Conservation (phyloP, 345 rosid genomes). For the Pistacia vera region DNA sequence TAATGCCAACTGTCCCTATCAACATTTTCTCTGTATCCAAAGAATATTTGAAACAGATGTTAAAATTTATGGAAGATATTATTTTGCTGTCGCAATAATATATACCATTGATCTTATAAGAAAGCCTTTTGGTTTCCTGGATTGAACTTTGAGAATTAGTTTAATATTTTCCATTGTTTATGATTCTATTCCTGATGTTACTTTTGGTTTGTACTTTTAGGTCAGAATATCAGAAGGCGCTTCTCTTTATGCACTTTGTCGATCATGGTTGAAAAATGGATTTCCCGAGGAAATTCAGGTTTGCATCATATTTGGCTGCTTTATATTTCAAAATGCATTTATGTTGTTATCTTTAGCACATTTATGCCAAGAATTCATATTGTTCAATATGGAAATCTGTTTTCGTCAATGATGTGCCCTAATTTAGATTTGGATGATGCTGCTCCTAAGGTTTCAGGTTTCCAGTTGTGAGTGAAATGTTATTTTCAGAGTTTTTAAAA, state of each 20-base stretch:
- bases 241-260: conserved; percentile 83
- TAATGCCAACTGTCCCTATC: neutral
- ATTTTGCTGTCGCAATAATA: neutral
- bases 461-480: neutral
- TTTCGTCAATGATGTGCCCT: neutral
- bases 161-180: conserved; percentile 7
- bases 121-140: conserved; percentile 9
- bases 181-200: conserved; percentile 5
- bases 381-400: neutral
- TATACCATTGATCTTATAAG: neutral
- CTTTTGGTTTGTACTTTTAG: conserved; percentile 40
- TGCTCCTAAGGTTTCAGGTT: neutral
- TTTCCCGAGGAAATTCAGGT: conserved; percentile 74
- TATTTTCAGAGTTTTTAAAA: neutral
- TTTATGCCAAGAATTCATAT: neutral
- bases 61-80: neutral
- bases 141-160: neutral
- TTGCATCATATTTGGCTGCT: conserved; percentile 16
- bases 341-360: neutral
- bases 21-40: neutral
- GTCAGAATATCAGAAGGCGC: conserved; percentile 70
- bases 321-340: neutral
- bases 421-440: neutral
- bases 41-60: neutral
- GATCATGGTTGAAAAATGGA: conserved; percentile 95